Percentiles rank a stretch among this genome's conserved stretches.
Evolutionary conservation across 768 basidiomycete genomes (phyloP).

Genomic region (Porpolomopsis calyptriformis): DNA sequence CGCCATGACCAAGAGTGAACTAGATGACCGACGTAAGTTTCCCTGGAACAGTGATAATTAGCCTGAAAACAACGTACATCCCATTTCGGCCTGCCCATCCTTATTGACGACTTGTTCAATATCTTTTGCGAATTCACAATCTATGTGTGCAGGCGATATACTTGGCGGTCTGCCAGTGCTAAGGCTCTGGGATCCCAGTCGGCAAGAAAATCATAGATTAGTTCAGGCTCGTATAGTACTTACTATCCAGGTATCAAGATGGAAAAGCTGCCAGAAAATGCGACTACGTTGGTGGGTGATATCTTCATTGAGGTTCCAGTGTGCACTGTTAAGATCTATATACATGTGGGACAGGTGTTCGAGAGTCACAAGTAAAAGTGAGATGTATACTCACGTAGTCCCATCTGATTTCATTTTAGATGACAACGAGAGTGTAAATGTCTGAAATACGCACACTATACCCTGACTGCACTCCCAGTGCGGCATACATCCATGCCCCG

Average conservation of each 20-base stretch:
- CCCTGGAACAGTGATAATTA: neutral
- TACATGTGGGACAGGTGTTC: no score
- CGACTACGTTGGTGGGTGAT: conserved; percentile 37
- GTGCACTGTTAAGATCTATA: conserved; percentile 47
- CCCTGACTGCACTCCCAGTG: conserved; percentile 46
- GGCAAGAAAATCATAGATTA: neutral
- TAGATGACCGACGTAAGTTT: conserved; percentile 15
- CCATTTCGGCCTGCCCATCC: conserved; percentile 27
- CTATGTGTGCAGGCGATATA: conserved; percentile 42
- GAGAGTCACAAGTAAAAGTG: neutral
- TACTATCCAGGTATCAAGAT: conserved; percentile 53
- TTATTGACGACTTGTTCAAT: conserved; percentile 23
- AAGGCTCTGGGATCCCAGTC: conserved; percentile 39
- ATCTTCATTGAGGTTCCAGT: conserved; percentile 46
- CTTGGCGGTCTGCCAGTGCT: conserved; percentile 49
- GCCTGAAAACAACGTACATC: conserved; percentile 27
- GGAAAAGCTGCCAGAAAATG: conserved; percentile 63
- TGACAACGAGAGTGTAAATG: neutral
- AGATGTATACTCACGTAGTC: conserved; percentile 37
- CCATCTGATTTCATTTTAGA: conserved; percentile 26
- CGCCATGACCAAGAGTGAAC: conserved; percentile 48
- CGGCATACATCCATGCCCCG: conserved; percentile 46
- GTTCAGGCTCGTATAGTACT: conserved; percentile 4
- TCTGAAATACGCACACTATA: conserved; percentile 39
- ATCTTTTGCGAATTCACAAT: conserved; percentile 45